Evolutionary conservation across 1,139 yeast genomes (phyloP), one percentile per base, ranked within the genome.

Genomic region (Candida pseudocylindracea): DNA sequence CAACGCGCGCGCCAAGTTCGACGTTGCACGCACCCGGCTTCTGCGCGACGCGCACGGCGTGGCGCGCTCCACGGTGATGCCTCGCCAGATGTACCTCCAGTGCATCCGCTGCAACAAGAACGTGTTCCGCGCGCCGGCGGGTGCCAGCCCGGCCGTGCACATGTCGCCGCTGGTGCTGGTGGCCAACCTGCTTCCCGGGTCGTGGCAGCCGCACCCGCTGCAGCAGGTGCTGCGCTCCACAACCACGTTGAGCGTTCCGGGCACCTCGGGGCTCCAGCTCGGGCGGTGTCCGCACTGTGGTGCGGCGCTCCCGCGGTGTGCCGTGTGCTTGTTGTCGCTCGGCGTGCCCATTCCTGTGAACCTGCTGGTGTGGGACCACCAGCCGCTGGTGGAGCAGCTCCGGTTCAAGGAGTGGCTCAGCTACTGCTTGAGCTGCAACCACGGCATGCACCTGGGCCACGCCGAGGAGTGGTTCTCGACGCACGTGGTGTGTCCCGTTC

Each of bases 391-490:
- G 20, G 20, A 15, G 9, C 36, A 36, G 12, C 35, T 32, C 13
- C 33, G 34, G 20, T 40, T 40, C 31, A 36, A 36, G 31, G 37
- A 36, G 28, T 38, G 93, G 93, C 83, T 88, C 41, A 79, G 91
- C 41, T 81, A 81, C 50, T 88, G 98, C 46, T 55, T 88, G 39
- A 69, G 74, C 25, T 88, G 96, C 48, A 80, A 76, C 46, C 96
- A 88, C 45, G 94, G 95, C 1, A 72, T 75, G 63, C 98, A 88
- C 53, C 85, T 93, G 0, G 81, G 75, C 11, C 96, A 88, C 49
- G 95, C 96, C 0, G 83, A 78, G 41, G 93, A 81, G 45, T 88
- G 96, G 96, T 88, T 88, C 46, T 65, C 74, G 12, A 74, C 73
- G 48, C 93, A 85, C 44, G 68, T 66, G 36, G 68, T 79, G 2